Conservation (phyloP, 768 basidiomycete genomes). For the Fibroporia radiculosa region DNA sequence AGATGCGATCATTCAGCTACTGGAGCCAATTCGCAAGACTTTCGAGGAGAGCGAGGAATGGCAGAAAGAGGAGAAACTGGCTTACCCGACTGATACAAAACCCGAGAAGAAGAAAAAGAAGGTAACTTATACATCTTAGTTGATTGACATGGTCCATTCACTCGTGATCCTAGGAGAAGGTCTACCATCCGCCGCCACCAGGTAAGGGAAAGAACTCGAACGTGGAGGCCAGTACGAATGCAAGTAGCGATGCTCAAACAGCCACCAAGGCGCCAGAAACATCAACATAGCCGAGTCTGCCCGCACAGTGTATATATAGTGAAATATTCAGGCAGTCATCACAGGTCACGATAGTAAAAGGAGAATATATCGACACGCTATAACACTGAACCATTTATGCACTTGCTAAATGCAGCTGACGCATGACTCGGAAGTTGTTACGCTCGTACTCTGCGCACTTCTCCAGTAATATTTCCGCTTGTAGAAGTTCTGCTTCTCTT, state of each 20-base stretch:
- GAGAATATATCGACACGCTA: too few species aligned
- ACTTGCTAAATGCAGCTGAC: too few species aligned
- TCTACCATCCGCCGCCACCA: slow-evolving; percentile 78
- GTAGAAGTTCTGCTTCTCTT: slow-evolving; percentile 11
- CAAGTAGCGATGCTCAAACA: too few species aligned
- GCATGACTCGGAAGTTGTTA: slow-evolving; percentile 14
- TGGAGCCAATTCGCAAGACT: slow-evolving; percentile 74
- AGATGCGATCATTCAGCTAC: slow-evolving; percentile 61
- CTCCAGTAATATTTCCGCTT: slow-evolving; percentile 18
- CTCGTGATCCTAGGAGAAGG: slow-evolving; percentile 49
- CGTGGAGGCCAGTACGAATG: slow-evolving; percentile 18
- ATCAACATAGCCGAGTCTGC: too few species aligned
- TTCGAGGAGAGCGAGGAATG: slow-evolving; percentile 78
- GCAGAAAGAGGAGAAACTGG: slow-evolving; percentile 65
- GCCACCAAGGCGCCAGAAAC: too few species aligned
- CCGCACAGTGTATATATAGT: too few species aligned
- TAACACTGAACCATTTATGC: too few species aligned
- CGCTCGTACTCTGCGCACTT: slow-evolving; percentile 22
- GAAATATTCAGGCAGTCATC: too few species aligned
- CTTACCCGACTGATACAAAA: slow-evolving; percentile 75
- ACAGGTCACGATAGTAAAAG: too few species aligned
- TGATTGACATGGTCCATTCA: not conserved
- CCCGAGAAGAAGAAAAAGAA: slow-evolving; percentile 58
- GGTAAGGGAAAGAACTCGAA: slow-evolving; percentile 62
- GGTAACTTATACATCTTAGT: slow-evolving; percentile 14